Conservation (phyloP, 1,139 yeast genomes). For the Nadsonia commutata region DNA sequence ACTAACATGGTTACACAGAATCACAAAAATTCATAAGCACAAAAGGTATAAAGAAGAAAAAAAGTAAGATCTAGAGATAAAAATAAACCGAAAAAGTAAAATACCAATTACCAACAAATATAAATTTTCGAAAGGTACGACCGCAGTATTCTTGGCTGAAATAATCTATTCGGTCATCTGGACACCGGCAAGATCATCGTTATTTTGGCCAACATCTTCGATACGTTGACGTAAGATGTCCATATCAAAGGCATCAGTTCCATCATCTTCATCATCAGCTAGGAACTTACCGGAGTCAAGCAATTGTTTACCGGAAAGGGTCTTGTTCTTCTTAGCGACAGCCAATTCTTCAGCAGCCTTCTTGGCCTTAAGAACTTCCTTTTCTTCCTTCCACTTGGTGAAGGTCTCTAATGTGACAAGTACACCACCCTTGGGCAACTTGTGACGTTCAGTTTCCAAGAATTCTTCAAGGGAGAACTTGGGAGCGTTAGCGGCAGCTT, state of each 20-base stretch:
- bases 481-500: constrained; percentile 76
- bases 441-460: constrained; percentile 83
- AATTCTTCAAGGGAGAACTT: constrained; percentile 91
- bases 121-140: too few species aligned
- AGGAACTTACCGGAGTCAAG: constrained; percentile 51
- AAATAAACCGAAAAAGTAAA: background rate
- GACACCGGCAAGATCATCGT: constrained; percentile 4
- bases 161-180: too few species aligned
- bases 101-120: background rate
- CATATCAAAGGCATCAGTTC: constrained; percentile 39
- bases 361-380: constrained; percentile 45
- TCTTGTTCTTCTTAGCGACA: constrained; percentile 29
- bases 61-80: too few species aligned
- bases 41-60: background rate
- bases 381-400: constrained; percentile 67
- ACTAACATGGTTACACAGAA: background rate
- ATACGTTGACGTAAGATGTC: constrained; percentile 23
- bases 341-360: constrained; percentile 33
- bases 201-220: constrained; percentile 13
- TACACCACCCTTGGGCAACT: constrained; percentile 64
- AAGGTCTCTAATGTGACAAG: constrained; percentile 84
- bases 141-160: too few species aligned
- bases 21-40: background rate
- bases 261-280: constrained; percentile 33
- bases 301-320: constrained; percentile 67